Conservation (phyloP, 257 asterid genomes). For the Penstemon eatonii region DNA sequence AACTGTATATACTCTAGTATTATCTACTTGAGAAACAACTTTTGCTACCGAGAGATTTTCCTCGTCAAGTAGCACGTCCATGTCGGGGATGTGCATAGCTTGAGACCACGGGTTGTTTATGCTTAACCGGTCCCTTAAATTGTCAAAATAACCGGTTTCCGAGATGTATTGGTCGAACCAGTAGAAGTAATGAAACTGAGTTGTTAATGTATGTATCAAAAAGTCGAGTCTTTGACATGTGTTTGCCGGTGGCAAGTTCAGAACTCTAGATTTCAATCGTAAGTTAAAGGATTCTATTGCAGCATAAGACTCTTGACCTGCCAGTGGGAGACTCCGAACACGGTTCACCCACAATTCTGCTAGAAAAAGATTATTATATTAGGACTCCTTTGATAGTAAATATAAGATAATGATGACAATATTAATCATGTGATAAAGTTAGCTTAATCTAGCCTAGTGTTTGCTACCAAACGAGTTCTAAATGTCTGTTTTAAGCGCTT, state of each 20-base stretch:
- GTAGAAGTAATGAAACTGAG: conserved; percentile 51
- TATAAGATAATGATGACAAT: too few species aligned
- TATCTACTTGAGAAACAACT: conserved; percentile 51
- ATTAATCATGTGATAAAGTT: too few species aligned
- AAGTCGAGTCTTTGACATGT: conserved; percentile 43
- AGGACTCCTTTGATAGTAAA: background rate
- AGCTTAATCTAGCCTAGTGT: too few species aligned
- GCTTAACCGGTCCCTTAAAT: conserved; percentile 39
- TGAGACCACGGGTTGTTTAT: conserved; percentile 42
- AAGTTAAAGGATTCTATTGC: conserved; percentile 47
- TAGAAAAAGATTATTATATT: conserved; percentile 22
- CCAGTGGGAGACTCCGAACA: conserved; percentile 45
- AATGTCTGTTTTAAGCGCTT: too few species aligned
- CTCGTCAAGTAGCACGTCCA: conserved; percentile 44
- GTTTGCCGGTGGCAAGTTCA: conserved; percentile 24
- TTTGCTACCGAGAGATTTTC: conserved; percentile 50
- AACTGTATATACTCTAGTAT: conserved; percentile 36
- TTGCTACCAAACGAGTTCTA: too few species aligned
- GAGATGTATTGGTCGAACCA: conserved; percentile 48
- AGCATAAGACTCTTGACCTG: conserved; percentile 41
- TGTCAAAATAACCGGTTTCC: conserved; percentile 46
- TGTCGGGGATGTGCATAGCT: conserved; percentile 48
- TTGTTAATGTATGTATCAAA: conserved; percentile 45
- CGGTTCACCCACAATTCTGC: conserved; percentile 49
- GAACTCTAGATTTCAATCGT: conserved; percentile 41